These are phyloP conservation scores for Neurospora discreta DNA, from an alignment of 495 filamentous ascomycete genomes.

Conservation along the genomic window DNA sequence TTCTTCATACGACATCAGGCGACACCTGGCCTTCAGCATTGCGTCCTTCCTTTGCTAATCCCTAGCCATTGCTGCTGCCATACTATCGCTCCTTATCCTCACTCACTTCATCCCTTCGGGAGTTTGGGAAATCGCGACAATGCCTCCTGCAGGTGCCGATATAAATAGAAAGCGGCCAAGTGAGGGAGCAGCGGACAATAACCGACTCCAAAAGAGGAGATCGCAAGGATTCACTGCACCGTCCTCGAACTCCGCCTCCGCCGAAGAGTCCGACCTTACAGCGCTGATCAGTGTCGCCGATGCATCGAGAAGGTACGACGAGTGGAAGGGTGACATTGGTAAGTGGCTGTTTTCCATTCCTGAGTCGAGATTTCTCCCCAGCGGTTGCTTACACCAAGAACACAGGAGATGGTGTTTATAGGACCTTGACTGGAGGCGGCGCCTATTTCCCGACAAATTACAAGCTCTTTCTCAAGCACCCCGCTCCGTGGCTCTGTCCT, in stretches of 20 bases:
- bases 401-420: not conserved
- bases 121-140: not conserved
- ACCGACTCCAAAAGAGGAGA: not conserved
- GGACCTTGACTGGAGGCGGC: not conserved
- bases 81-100: not conserved
- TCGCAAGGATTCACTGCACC: accelerated
- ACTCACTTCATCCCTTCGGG: too few relatives aligned
- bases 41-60: not conserved
- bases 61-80: not conserved
- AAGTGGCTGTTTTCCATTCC: not conserved
- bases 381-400: not conserved
- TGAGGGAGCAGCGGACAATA: not conserved
- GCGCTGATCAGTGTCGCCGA: not conserved
- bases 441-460: not conserved
- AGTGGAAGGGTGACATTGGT: not conserved
- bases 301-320: not conserved
- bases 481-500: not conserved
- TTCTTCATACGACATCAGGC: not conserved
- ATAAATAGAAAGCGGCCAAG: not conserved
- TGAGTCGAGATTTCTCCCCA: not conserved
- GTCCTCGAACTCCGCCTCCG: not conserved
- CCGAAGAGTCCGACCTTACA: not conserved
- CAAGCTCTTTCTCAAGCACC: not conserved
- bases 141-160: not conserved
- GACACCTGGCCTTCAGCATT: not conserved